These are phyloP conservation scores for Suillus placidus DNA, from an alignment of 768 basidiomycete genomes.

Conservation along the genomic window DNA sequence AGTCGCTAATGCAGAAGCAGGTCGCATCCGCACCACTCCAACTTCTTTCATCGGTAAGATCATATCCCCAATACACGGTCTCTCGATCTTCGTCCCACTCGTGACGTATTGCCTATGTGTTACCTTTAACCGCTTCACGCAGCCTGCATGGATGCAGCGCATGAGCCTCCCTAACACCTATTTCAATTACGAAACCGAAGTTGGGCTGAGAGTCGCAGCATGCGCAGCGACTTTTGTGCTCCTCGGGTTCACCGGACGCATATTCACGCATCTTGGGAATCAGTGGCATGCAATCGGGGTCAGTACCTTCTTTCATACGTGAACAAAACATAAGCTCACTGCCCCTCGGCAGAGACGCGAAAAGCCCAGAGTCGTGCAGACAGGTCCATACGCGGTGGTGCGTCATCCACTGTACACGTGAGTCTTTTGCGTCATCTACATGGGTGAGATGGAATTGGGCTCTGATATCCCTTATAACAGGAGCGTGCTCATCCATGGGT, in stretches of 20 bases:
- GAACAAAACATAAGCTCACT: not conserved
- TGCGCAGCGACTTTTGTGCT: constrained; percentile 29
- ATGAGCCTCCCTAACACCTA: constrained; percentile 29
- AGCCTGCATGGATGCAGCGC: constrained; percentile 39
- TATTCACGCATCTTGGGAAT: constrained; percentile 26
- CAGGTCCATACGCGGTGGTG: constrained; percentile 39
- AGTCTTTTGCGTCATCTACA: constrained; percentile 10
- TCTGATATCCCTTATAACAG: not conserved
- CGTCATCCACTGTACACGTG: constrained; percentile 42
- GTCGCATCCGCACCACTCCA: constrained; percentile 18
- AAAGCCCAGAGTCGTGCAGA: constrained; percentile 31
- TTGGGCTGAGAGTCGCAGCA: constrained; percentile 28
- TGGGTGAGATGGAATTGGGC: not conserved
- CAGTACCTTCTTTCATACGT: constrained; percentile 4
- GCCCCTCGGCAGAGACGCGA: constrained; percentile 26
- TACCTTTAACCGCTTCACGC: constrained; percentile 33
- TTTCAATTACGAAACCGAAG: constrained; percentile 26
- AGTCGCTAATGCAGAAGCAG: constrained; percentile 18
- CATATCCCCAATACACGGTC: constrained; percentile 31
- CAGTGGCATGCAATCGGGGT: constrained; percentile 39
- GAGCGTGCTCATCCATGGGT: not conserved
- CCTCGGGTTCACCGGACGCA: constrained; percentile 16
- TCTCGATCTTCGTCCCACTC: constrained; percentile 28
- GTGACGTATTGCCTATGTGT: constrained; percentile 31
- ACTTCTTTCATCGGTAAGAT: constrained; percentile 28